phyloP scores from a whole-genome alignment of 2,329 filamentous ascomycete species.

The Trichoderma atrobrunneum region DNA sequence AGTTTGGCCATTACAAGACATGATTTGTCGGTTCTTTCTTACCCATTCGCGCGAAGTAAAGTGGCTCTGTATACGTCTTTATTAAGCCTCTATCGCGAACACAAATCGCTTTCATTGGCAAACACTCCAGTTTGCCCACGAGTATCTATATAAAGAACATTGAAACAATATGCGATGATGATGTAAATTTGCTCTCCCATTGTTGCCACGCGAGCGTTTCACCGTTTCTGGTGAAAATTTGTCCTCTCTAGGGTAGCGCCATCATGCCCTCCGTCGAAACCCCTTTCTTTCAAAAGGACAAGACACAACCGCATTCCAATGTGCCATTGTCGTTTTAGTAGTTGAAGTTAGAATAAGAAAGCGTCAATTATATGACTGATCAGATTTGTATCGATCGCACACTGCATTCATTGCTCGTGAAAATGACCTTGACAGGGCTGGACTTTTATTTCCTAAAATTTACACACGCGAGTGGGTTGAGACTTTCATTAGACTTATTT shows the following conservation, averaged over 20 bases:
- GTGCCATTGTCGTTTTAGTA: background rate
- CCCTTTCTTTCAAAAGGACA: background rate
- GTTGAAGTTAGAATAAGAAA: background rate
- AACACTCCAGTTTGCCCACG: background rate
- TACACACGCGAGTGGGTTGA: too few species aligned
- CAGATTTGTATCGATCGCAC: background rate
- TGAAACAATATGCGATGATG: background rate
- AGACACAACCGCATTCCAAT: background rate
- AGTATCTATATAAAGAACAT: background rate
- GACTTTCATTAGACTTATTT: too few species aligned
- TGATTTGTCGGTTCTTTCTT: background rate
- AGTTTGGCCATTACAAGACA: background rate
- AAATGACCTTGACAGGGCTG: background rate
- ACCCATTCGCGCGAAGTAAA: background rate
- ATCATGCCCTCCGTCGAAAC: background rate
- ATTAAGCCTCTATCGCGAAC: background rate
- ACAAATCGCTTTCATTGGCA: background rate
- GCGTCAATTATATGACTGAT: background rate
- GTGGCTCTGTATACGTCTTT: background rate
- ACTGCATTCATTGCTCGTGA: background rate
- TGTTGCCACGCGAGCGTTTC: background rate
- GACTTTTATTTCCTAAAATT: too few species aligned
- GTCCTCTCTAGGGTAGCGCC: background rate
- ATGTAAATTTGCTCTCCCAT: background rate
- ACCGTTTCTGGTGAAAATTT: background rate